Evolutionary conservation across 2,329 filamentous ascomycete genomes (phyloP), one percentile per base, ranked within the genome.

Genomic region (Paecilomyces sp.): DNA sequence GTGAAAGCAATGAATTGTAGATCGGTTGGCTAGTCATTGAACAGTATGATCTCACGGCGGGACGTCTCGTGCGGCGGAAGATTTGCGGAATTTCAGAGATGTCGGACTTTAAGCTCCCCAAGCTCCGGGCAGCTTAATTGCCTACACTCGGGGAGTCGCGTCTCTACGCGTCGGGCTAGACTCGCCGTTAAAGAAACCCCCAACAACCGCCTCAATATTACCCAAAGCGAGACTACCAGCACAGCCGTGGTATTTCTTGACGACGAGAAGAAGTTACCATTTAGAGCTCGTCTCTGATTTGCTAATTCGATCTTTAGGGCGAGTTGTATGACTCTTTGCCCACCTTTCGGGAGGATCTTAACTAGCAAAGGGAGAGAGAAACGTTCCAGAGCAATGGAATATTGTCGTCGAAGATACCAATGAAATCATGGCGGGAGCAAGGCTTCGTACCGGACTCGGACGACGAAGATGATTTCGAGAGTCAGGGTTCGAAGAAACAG

Each of bases 391-490:
- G 72, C 69, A 63, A 75, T 75, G 74, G 72, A 70, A 64, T 60
- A 70, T 66, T 63, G 63, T 63, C 67, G 64, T 66, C 68, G 60
- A 67, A 64, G 61, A 66, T 65, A 68, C 70, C 71, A 75, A 77
- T 77, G 74, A 75, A 77, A 74, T 71, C 72, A 74, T 82, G 80
- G 80, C 76, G 76, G 68, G 73, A 77, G 69, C 75, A 76, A 71
- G 79, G 80, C 57, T 82, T 76, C 74, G 80, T 82, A 62, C 77
- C 78, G 62, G 80, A 81, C 68, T 81, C 80, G 52, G 80, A 82
- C 61, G 76, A 78, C 22, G 77, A 77, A 55, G 76, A 75, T 55
- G 74, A 73, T 55, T 70, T 75, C 54, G 75, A 77, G 30, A 74
- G 68, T 54, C 69, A 75, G 59, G 65, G 68, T 22, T 25, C 63